phyloP scores from a whole-genome alignment of 495 filamentous ascomycete species.

The Cercophora samala region DNA sequence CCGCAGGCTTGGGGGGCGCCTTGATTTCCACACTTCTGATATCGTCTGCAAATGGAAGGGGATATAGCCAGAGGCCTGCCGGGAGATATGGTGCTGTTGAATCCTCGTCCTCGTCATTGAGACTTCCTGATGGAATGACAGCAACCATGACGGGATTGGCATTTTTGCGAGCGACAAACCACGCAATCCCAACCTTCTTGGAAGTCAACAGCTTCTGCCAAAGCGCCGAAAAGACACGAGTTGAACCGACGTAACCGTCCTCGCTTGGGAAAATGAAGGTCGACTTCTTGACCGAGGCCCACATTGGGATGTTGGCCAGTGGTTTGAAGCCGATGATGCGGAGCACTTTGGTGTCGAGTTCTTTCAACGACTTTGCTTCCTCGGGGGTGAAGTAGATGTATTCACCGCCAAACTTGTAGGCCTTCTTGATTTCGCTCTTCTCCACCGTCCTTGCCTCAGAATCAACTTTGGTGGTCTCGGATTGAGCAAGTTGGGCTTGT shows the following conservation, averaged over 20 bases:
- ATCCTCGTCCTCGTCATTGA: constrained; percentile 63
- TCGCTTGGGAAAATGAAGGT: constrained; percentile 95
- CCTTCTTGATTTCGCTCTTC: constrained; percentile 79
- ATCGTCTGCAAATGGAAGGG: constrained; percentile 88
- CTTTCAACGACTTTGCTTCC: constrained; percentile 69
- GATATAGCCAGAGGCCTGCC: constrained; percentile 84
- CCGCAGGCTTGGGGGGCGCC: constrained; percentile 57
- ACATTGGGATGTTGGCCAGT: constrained; percentile 66
- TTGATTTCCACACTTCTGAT: constrained; percentile 61
- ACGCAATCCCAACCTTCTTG: constrained; percentile 77
- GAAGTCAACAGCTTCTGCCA: constrained; percentile 79
- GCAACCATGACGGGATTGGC: constrained; percentile 74
- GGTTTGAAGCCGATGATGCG: constrained; percentile 95
- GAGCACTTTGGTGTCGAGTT: constrained; percentile 70
- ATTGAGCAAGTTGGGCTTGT: constrained; percentile 71
- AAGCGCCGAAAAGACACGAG: constrained; percentile 85
- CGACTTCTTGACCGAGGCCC: constrained; percentile 81
- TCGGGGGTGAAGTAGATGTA: constrained; percentile 81
- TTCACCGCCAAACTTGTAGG: constrained; percentile 93
- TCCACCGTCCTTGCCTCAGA: constrained; percentile 76
- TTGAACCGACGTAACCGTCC: constrained; percentile 82
- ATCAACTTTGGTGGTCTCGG: constrained; percentile 66
- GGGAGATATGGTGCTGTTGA: constrained; percentile 65
- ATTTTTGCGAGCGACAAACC: constrained; percentile 83
- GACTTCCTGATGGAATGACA: constrained; percentile 70